Conservation (phyloP, 805 yeast species). For the Kodamaea fukazawae region DNA sequence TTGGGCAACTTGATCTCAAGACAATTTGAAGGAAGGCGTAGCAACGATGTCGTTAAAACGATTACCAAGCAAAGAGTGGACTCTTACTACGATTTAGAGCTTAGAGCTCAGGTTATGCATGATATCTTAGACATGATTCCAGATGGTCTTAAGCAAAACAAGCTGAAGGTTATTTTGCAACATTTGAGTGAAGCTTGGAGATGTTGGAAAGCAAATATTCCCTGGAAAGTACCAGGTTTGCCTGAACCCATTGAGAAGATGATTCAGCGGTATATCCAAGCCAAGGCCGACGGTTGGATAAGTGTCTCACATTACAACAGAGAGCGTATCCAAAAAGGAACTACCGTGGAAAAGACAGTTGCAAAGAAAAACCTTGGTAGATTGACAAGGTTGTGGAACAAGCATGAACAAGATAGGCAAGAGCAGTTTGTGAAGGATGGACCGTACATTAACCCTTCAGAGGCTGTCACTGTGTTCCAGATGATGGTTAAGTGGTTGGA, state of each 20-base stretch:
- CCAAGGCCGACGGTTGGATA: conserved; percentile 96
- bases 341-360: conserved; percentile 89
- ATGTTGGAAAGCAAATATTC: conserved; percentile 98
- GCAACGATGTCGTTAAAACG: conserved; percentile 89
- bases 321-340: conserved; percentile 85
- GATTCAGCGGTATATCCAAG: conserved; percentile 84
- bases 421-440: conserved; percentile 76
- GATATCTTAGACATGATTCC: conserved; percentile 98
- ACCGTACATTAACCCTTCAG: conserved; percentile 80
- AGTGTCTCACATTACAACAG: conserved; percentile 90
- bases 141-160: conserved; percentile 83
- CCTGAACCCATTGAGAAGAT: conserved; percentile 87
- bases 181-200: conserved; percentile 98
- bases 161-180: conserved; percentile 82
- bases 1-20: conserved; percentile 85
- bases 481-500: conserved; percentile 93
- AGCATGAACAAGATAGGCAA: conserved; percentile 89
- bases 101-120: conserved; percentile 91
- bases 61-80: conserved; percentile 95
- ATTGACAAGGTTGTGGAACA: conserved; percentile 87
- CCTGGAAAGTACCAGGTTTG: conserved; percentile 96
- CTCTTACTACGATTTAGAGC: conserved; percentile 89
- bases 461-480: conserved; percentile 83
- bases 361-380: conserved; percentile 93
- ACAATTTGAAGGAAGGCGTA: conserved; percentile 93